Evolutionary conservation across 768 basidiomycete genomes (phyloP), one percentile per base, ranked within the genome.

Genomic region (Chalciporus sphaerocephalus): DNA sequence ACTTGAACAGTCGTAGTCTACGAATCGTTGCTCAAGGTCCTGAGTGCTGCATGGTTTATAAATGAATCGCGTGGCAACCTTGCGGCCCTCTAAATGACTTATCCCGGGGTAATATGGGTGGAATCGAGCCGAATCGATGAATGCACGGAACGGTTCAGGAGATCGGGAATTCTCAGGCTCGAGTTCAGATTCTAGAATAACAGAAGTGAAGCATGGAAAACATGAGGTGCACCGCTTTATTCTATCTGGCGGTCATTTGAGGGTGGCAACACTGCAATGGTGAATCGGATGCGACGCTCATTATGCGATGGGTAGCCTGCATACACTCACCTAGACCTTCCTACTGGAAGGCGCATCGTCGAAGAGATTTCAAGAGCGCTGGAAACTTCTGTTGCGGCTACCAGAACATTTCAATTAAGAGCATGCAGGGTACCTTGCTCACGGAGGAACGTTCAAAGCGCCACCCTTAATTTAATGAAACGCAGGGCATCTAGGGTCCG

Each of bases 181-280:
- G 39, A 52, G 38, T 48, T 49, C 50, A 52, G 47, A 41, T 56
- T 64, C 59, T 56, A 50, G 61, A 62, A 48, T 35, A 46, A 42
- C 45, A 49, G 55, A 58, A 57, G 60, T 57, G 60, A 49, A 42
- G 51, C 47, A 61, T 51, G 61, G 55, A 40, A 6, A 54, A 58
- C 61, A 62, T 38, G 61, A 62, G 61, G 61, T 56, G 60, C 60
- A 62, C 50, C 38, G 60, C 52, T 37, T 49, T 33, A 21, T 28
- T 30, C 40, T 47, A 42, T 52, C 50, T 42, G 42, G 18, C 40
- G 52, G 38, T 46, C 56, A 52, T 40, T 38, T 52, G 42, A 51
- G 54, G 56, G 44, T 44, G 16, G 33, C 40, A 51, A 11, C 28
- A 28, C 10, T 28, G 30, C 15, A 35, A 35, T 32, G 40, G 38